These are phyloP conservation scores for Lentinus brumalis DNA, from an alignment of 768 basidiomycete genomes.

Conservation along the genomic window DNA sequence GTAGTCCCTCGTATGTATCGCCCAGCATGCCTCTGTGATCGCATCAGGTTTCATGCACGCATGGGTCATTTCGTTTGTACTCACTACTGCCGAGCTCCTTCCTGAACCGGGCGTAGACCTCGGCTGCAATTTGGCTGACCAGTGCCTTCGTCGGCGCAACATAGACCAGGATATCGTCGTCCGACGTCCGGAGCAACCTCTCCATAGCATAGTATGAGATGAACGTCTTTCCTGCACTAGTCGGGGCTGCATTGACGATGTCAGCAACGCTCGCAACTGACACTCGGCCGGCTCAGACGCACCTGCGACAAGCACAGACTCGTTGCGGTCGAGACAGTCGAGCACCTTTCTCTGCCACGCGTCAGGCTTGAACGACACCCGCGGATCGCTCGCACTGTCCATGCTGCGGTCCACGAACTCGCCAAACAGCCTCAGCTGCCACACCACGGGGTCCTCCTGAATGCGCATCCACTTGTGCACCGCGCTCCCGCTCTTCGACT, in stretches of 20 bases:
- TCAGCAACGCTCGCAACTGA: background rate
- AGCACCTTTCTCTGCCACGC: slow-evolving; percentile 71
- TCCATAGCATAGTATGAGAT: slow-evolving; percentile 82
- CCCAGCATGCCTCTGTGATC: slow-evolving; percentile 57
- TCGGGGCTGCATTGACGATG: slow-evolving; percentile 49
- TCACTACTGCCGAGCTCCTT: slow-evolving; percentile 48
- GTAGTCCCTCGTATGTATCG: slow-evolving; percentile 66
- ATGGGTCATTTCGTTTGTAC: background rate
- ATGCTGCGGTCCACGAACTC: slow-evolving; percentile 74
- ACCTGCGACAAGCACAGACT: slow-evolving; percentile 71
- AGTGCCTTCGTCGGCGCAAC: slow-evolving; percentile 77
- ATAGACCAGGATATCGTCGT: slow-evolving; percentile 71
- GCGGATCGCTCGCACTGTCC: slow-evolving; percentile 57
- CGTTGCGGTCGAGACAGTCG: slow-evolving; percentile 58
- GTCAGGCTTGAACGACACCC: slow-evolving; percentile 68
- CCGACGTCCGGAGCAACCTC: slow-evolving; percentile 57
- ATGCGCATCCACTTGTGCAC: slow-evolving; percentile 56
- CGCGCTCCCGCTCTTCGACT: slow-evolving; percentile 42
- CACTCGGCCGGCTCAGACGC: slow-evolving; percentile 20
- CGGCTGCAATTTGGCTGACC: slow-evolving; percentile 71
- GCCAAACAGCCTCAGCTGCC: slow-evolving; percentile 73
- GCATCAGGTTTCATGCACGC: background rate
- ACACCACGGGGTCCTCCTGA: slow-evolving; percentile 55
- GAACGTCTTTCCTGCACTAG: slow-evolving; percentile 76
- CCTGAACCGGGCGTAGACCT: slow-evolving; percentile 70